Base-by-base conservation (phyloP, 345 rosid species). In the Iberis pinnata region DNA sequence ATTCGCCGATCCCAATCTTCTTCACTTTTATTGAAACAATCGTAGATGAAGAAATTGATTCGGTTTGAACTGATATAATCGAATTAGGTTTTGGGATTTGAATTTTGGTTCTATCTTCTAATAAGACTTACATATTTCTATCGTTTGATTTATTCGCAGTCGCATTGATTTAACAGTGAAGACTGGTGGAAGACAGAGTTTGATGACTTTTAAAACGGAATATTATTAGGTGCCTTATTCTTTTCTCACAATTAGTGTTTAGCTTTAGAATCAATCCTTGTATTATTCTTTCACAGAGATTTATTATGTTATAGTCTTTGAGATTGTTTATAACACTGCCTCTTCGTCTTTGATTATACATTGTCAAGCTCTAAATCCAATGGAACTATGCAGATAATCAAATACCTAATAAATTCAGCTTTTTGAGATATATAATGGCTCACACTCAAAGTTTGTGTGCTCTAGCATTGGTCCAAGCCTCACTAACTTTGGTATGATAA, bases 391-490 rank as follows among this genome's bases (percentile, higher is more conserved):
- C 36, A 40, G 36, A 31, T 33, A 24, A 6, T 15, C 29, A 22
- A 26, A 26, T 35, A 13, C n/a, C 25, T 26, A 8, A 12, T 4
- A 2, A 22, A 19, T 61, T 59, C 45, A 69, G 16, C 13, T 50
- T 44, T 69, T n/a, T 42, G 58, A 43, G 36, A 2, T 48, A 15
- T 26, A 60, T 4, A 88, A 76, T 47, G 84, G 93, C 40, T 83
- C 88, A 36, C 82, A 78, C 8, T 81, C 84, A 40, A 92, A 82
- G 64, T 83, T 81, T 14, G 98, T 83, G 71, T 87, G 96, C 49
- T 83, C 98, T 36, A 88, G 67, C 49, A 84, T 31, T 16, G 93
- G 77, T 42, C 96, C 95, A 0, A 84, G 75, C 68, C 75, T 83
- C 31, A 78, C 64, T 14, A 84, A 57, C 75, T 87, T 82, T 13